Percentiles rank a stretch among this genome's conserved stretches.
Evolutionary conservation across 345 rosid species (phyloP).

Genomic region (Acer saccharum): DNA sequence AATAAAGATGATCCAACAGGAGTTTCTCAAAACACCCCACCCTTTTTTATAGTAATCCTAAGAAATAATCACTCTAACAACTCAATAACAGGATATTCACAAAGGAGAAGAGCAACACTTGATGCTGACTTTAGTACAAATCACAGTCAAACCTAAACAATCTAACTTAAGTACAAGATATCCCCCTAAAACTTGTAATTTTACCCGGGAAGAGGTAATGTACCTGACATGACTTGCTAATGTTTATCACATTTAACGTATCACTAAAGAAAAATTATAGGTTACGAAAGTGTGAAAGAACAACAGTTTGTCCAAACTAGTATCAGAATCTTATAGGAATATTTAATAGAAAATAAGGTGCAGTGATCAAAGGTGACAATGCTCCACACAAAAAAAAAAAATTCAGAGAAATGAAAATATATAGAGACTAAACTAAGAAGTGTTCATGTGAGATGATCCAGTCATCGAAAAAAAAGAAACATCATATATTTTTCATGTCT

Average conservation of each 20-base stretch:
- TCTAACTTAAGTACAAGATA: neutral
- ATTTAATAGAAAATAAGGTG: too few relatives aligned
- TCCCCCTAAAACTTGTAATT: neutral
- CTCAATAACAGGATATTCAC: neutral
- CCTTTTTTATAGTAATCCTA: neutral
- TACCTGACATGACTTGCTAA: too few relatives aligned
- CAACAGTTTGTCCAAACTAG: too few relatives aligned
- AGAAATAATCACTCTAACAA: neutral
- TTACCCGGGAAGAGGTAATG: neutral
- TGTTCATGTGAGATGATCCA: too few relatives aligned
- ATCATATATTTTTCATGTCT: too few relatives aligned
- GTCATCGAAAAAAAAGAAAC: too few relatives aligned
- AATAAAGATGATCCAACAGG: slow-evolving; percentile 1
- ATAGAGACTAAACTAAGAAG: too few relatives aligned
- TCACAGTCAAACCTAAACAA: neutral
- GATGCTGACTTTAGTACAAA: neutral
- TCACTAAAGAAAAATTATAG: neutral
- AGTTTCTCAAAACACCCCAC: neutral
- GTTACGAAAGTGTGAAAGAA: neutral
- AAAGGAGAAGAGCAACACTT: neutral
- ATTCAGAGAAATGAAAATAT: too few relatives aligned
- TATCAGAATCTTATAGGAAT: too few relatives aligned
- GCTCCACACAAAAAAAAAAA: too few relatives aligned
- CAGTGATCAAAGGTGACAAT: too few relatives aligned
- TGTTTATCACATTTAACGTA: neutral